Evolutionary conservation across 192 early-diverging fungal genomes (phyloP).

Genomic region (Spinellus fusiger): DNA sequence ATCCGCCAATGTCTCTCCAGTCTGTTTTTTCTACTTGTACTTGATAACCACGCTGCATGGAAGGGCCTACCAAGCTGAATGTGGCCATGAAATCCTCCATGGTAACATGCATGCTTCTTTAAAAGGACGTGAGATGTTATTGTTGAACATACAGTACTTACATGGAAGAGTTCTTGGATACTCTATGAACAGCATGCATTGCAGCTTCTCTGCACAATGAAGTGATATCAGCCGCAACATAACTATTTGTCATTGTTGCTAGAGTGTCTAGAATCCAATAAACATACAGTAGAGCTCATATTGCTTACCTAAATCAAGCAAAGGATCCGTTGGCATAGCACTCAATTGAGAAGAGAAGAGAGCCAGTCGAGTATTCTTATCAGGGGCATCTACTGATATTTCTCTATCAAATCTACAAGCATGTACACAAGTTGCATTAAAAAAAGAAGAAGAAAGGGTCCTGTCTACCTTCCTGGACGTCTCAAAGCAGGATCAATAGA

Average conservation of each 20-base stretch:
- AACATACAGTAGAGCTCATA: constrained; percentile 10
- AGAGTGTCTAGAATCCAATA: constrained; percentile 22
- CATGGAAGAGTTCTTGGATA: constrained; percentile 5
- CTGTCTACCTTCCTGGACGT: constrained; percentile 64
- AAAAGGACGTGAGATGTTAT: neutral
- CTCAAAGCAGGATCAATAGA: constrained; percentile 77
- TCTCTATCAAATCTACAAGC: constrained; percentile 74
- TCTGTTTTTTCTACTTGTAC: constrained; percentile 51
- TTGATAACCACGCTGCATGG: constrained; percentile 61
- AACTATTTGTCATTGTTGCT: constrained; percentile 76
- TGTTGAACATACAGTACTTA: neutral
- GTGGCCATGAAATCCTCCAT: constrained; percentile 61
- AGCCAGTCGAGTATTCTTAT: constrained; percentile 45
- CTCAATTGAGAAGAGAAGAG: constrained; percentile 58
- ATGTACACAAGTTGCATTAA: neutral
- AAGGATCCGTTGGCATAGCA: constrained; percentile 44
- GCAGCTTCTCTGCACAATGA: constrained; percentile 82
- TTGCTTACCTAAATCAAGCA: constrained; percentile 48
- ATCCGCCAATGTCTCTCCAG: constrained; percentile 90
- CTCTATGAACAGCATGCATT: constrained; percentile 40
- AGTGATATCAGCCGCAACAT: constrained; percentile 89
- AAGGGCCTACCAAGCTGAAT: constrained; percentile 59
- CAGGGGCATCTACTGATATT: constrained; percentile 73
- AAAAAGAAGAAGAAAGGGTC: neutral
- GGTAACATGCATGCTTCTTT: constrained; percentile 27